A percentile compares a stretch with the other conserved stretches of the same genome.
phyloP scores from a whole-genome alignment of 805 yeast genomes.

The Candida boidinii region DNA sequence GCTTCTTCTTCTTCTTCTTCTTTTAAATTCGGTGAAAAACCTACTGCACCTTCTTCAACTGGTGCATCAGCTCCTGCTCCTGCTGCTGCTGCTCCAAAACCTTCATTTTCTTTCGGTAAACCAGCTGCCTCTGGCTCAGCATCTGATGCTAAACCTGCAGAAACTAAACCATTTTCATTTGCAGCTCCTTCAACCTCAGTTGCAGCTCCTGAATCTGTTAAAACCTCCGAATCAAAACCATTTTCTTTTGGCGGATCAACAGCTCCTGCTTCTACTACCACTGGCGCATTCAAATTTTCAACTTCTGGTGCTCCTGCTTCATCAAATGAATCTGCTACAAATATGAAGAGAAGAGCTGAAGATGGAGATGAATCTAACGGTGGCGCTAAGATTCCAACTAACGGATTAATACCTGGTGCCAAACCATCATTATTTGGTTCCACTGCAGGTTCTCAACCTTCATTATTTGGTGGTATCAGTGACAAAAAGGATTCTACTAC shows the following conservation, averaged over 20 bases:
- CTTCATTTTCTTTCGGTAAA: not conserved
- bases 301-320: not conserved
- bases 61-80: no score
- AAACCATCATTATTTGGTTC: not conserved
- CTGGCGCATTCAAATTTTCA: no score
- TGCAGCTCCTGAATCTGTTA: slow-evolving; percentile 1
- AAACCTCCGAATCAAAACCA: not conserved
- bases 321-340: not conserved
- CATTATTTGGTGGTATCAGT: slow-evolving; percentile 1
- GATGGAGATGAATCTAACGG: no score
- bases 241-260: slow-evolving; percentile 3
- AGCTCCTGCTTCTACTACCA: not conserved
- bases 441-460: not conserved
- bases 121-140: not conserved
- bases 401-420: not conserved
- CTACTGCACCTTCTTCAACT: no score
- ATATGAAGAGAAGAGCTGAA: no score
- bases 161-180: no score
- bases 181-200: no score
- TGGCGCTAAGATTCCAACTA: no score
- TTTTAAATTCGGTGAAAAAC: not conserved
- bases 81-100: not conserved
- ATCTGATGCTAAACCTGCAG: not conserved
- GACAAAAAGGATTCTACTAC: slow-evolving; percentile 2
- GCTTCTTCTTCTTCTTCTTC: no score